These are phyloP conservation scores for Populus tomentosa DNA, from an alignment of 441 rosid genomes.

Conservation along the genomic window DNA sequence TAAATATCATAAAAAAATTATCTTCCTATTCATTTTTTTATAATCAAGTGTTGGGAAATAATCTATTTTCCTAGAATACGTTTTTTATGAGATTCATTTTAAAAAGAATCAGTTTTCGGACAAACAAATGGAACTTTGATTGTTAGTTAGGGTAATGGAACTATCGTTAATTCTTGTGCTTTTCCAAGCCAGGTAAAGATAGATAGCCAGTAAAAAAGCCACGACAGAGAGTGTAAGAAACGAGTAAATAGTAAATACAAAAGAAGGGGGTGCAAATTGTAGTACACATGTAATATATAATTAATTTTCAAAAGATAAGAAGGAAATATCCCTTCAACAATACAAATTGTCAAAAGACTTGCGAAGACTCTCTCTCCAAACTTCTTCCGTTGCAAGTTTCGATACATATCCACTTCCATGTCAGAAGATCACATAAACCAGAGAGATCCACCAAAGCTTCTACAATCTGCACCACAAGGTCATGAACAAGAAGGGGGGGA, in stretches of 20 bases:
- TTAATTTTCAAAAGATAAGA: constrained; percentile 18
- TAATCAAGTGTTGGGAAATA: background rate
- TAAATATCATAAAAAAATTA: too few relatives aligned
- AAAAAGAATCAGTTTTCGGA: background rate
- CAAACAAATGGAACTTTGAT: background rate
- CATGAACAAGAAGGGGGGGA: constrained; percentile 6
- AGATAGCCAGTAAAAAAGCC: background rate
- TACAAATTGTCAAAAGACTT: constrained; percentile 8
- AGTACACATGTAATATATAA: background rate
- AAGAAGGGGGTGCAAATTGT: background rate
- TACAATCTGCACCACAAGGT: background rate
- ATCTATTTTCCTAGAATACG: too few relatives aligned
- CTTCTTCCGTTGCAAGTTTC: constrained; percentile 15
- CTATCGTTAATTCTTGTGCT: background rate
- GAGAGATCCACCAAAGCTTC: constrained; percentile 2
- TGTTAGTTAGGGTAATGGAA: too few relatives aligned
- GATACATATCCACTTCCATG: constrained; percentile 21
- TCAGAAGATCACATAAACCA: constrained; percentile 19
- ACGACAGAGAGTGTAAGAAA: background rate
- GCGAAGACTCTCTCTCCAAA: background rate
- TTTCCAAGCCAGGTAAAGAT: background rate
- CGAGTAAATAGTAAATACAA: background rate
- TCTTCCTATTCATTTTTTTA: too few relatives aligned
- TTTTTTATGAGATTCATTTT: too few relatives aligned
- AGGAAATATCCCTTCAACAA: background rate